Evolutionary conservation across 1,284 basidiomycete species (phyloP).

Genomic region (Sparassis latifolia): DNA sequence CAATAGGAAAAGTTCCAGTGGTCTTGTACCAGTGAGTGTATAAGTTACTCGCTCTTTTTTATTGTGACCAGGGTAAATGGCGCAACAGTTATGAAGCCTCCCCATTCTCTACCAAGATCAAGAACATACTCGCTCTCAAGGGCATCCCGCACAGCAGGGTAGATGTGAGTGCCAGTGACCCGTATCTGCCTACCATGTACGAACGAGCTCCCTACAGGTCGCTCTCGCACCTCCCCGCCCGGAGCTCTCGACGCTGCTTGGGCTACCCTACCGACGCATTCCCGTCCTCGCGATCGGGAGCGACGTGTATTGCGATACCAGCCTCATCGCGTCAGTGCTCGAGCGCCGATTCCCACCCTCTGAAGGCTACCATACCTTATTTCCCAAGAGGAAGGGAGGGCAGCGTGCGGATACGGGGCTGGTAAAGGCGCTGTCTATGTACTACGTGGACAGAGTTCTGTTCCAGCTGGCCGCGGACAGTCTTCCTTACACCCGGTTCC

Average conservation of each 20-base stretch:
- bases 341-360: conserved; percentile 44
- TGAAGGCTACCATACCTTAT: conserved; percentile 40
- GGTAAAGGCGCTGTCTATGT: conserved; percentile 39
- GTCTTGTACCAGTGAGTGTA: not conserved
- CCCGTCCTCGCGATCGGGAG: conserved; percentile 53
- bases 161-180: conserved; percentile 25
- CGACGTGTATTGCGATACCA: conserved; percentile 49
- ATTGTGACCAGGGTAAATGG: not conserved
- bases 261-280: conserved; percentile 46
- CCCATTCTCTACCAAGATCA: conserved; percentile 44
- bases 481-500: not conserved
- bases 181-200: not conserved
- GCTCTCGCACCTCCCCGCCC: conserved; percentile 40
- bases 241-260: conserved; percentile 43
- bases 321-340: conserved; percentile 38
- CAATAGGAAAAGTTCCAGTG: not conserved
- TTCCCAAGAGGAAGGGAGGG: conserved; percentile 37
- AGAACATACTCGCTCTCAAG: conserved; percentile 41
- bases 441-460: conserved; percentile 32
- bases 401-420: conserved; percentile 36
- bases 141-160: conserved; percentile 40
- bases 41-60: not conserved
- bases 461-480: not conserved
- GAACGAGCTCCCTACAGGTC: conserved; percentile 26
- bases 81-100: conserved; percentile 41